phyloP scores from a whole-genome alignment of 176 grass and related monocot genomes.

The Cocos nucifera region DNA sequence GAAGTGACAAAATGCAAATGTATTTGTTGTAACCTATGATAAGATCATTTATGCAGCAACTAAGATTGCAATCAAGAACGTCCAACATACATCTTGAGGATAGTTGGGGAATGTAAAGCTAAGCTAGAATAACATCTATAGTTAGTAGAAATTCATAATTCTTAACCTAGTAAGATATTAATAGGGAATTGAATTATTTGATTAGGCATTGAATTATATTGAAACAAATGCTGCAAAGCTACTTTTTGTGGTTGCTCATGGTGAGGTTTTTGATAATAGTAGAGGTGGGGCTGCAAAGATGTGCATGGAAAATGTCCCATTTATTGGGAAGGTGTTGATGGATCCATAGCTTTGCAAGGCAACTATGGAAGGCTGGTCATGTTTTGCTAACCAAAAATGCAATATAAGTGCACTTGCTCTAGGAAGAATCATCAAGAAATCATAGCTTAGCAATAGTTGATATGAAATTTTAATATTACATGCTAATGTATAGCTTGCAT shows the following conservation, averaged over 20 bases:
- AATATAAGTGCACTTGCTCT: constrained; percentile 58
- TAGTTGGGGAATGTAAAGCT: too few relatives aligned
- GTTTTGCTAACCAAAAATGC: constrained; percentile 71
- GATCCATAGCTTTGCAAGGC: constrained; percentile 80
- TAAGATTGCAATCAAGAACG: too few relatives aligned
- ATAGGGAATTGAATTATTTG: too few relatives aligned
- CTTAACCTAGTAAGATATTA: too few relatives aligned
- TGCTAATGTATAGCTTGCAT: too few relatives aligned
- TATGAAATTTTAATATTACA: too few relatives aligned
- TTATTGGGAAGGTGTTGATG: constrained; percentile 82
- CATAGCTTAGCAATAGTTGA: constrained; percentile 15
- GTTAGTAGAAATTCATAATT: too few relatives aligned
- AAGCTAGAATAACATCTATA: too few relatives aligned
- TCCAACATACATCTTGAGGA: too few relatives aligned
- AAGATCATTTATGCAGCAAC: too few relatives aligned
- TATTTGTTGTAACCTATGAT: too few relatives aligned
- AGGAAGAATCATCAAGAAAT: constrained; percentile 66
- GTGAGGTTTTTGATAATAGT: constrained; percentile 82
- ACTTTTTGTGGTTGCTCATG: constrained; percentile 39
- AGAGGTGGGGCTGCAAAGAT: constrained; percentile 65
- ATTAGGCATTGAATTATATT: constrained; percentile 35
- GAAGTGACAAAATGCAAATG: too few relatives aligned
- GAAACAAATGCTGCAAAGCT: constrained; percentile 63
- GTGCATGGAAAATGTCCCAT: constrained; percentile 64
- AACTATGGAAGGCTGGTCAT: constrained; percentile 86